A percentile compares a stretch with the other conserved stretches of the same genome.
phyloP scores from a whole-genome alignment of 1,284 basidiomycete genomes.

The Rhodotorula sp. region DNA sequence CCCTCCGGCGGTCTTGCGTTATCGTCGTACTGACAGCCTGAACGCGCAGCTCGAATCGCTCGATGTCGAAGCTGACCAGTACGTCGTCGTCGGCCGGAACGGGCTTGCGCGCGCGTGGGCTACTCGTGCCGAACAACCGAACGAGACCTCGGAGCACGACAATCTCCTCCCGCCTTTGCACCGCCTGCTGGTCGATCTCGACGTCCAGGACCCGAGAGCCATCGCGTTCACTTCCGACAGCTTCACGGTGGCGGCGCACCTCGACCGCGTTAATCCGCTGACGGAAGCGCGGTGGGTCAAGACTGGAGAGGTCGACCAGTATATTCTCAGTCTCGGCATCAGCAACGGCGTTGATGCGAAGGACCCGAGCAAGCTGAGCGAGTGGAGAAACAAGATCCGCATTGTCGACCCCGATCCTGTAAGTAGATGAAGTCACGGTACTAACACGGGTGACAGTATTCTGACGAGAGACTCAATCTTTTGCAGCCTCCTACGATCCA shows the following conservation, averaged over 20 bases:
- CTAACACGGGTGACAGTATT: no score
- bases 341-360: slow-evolving; percentile 51
- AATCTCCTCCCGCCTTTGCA: slow-evolving; percentile 43
- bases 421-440: slow-evolving; percentile 52
- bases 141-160: slow-evolving; percentile 21
- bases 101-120: slow-evolving; percentile 40
- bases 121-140: slow-evolving; percentile 1
- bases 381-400: slow-evolving; percentile 89
- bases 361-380: slow-evolving; percentile 38
- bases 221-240: slow-evolving; percentile 10
- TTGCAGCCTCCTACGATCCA: slow-evolving; percentile 81
- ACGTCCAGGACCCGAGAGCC: slow-evolving; percentile 11
- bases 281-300: slow-evolving; percentile 96
- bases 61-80: slow-evolving; percentile 59
- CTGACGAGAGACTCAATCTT: not conserved
- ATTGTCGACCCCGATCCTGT: slow-evolving; percentile 94
- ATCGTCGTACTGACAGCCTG: no score
- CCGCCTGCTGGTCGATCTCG: slow-evolving; percentile 29
- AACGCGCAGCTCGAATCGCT: slow-evolving; percentile 66
- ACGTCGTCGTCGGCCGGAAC: slow-evolving; percentile 40
- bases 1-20: not conserved
- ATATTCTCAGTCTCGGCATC: slow-evolving; percentile 78
- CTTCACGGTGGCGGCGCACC: slow-evolving; percentile 55
- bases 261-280: slow-evolving; percentile 81
- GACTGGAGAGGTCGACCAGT: slow-evolving; percentile 86